Conservation (phyloP, 495 filamentous ascomycete species). For the Podospora comata region DNA sequence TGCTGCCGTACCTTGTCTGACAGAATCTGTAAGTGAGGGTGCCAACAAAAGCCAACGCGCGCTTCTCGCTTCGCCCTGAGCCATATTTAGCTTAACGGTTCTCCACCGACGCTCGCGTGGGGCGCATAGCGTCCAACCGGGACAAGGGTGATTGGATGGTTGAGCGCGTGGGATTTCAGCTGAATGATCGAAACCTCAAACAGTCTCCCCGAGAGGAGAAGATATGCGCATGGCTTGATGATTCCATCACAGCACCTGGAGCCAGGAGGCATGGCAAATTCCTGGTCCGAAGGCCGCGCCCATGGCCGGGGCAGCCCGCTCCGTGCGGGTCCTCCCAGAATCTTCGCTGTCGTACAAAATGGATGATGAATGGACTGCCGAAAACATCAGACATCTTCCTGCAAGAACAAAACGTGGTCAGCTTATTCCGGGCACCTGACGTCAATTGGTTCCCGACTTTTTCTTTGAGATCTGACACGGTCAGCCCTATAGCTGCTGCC, state of each 20-base stretch:
- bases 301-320: too few relatives aligned
- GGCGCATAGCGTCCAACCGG: slow-evolving; percentile 7
- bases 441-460: background rate
- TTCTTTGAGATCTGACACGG: background rate
- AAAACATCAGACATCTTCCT: background rate
- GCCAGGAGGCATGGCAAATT: background rate
- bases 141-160: background rate
- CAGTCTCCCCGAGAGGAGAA: background rate
- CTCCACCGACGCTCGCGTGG: background rate
- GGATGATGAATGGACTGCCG: background rate
- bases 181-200: slow-evolving; percentile 1
- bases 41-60: background rate
- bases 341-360: background rate
- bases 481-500: background rate
- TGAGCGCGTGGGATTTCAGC: background rate
- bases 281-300: background rate
- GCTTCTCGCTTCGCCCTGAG: slow-evolving; percentile 1
- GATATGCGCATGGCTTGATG: background rate
- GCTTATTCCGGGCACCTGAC: background rate
- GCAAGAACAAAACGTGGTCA: background rate
- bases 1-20: background rate
- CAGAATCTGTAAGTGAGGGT: background rate
- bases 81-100: slow-evolving; percentile 4
- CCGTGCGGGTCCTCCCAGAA: slow-evolving; percentile 4
- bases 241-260: background rate